These are phyloP conservation scores for Botrytis hyacinthi DNA, from an alignment of 2,329 filamentous ascomycete species.

Conservation along the genomic window DNA sequence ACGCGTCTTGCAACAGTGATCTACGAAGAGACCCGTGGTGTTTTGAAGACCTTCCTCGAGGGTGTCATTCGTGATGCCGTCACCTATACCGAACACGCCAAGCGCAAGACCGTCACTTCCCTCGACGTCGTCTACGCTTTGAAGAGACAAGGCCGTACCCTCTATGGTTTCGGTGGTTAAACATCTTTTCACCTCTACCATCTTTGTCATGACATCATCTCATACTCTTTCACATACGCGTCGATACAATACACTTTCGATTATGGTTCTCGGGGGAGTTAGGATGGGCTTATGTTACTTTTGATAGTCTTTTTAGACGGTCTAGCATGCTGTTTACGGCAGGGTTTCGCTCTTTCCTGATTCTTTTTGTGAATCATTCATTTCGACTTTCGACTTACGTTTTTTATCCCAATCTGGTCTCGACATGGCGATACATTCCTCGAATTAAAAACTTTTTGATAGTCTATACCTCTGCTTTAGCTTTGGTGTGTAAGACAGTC, in stretches of 20 bases:
- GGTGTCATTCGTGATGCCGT: conserved; percentile 64
- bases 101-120: conserved; percentile 71
- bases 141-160: conserved; percentile 64
- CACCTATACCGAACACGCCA: conserved; percentile 62
- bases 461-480: conserved; percentile 30
- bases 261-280: conserved; percentile 27
- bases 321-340: conserved; percentile 42
- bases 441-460: conserved; percentile 38
- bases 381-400: conserved; percentile 23
- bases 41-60: conserved; percentile 81
- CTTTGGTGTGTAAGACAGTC: conserved; percentile 33
- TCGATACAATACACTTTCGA: conserved; percentile 28
- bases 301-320: conserved; percentile 40
- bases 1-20: conserved; percentile 54
- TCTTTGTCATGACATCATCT: conserved; percentile 44
- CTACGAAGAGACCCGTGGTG: conserved; percentile 79
- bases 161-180: conserved; percentile 68
- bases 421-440: conserved; percentile 17
- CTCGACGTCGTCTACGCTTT: conserved; percentile 65
- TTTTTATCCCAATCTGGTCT: conserved; percentile 30
- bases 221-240: conserved; percentile 49
- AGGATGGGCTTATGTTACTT: conserved; percentile 35
- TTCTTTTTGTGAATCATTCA: conserved; percentile 25
- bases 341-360: conserved; percentile 36
- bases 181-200: not conserved